Base-by-base conservation (phyloP, 306 rosid genomes). In the Citrullus amarus region DNA sequence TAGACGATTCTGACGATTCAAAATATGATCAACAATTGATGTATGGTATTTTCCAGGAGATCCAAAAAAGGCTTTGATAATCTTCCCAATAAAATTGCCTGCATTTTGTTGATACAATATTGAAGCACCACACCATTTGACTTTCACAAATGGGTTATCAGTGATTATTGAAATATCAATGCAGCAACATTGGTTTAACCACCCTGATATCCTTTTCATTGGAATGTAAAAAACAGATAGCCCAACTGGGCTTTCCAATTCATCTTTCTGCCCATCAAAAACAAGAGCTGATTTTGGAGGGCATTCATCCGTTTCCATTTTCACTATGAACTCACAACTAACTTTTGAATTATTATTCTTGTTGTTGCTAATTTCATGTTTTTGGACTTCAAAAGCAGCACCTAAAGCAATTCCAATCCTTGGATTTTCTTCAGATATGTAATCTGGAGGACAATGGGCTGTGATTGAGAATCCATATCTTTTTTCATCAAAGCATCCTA, bases 361-460 rank as follows among this genome's bases (percentile, higher is more conserved):
- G 28, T 43, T 41, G 9, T 41, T 8, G 48, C 11, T 43, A 2
- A 9, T 44, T 44, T 44, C 50, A 9, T 44, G 50, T 44, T 44
- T 9, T 70, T 60, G 17, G 10, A 15, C 22, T 44, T 4, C 65
- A 65, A 34, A 79, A 13, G 60, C 62, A 74, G 80, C 58, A n/a
- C 56, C 76, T 9, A 82, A 0, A 41, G 77, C 82, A n/a, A 82
- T 63, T 30, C 82, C 82, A 13, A 65, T 79, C 80, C 85, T 79
- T 48, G 12, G 7, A 8, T 73, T 72, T 17, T 46, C 60, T 6
- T 65, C 39, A 41, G 28, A 7, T 30, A 62, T 68, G 0, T 62
- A 32, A 15, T 71, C 65, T 16, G 34, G 55, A 43, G 73, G 50
- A 1, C 71, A 54, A 1, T 5, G 28, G 38, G 75, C 41, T 65